Evolutionary conservation across 345 rosid species (phyloP).

Genomic region (Lepidium africanum): DNA sequence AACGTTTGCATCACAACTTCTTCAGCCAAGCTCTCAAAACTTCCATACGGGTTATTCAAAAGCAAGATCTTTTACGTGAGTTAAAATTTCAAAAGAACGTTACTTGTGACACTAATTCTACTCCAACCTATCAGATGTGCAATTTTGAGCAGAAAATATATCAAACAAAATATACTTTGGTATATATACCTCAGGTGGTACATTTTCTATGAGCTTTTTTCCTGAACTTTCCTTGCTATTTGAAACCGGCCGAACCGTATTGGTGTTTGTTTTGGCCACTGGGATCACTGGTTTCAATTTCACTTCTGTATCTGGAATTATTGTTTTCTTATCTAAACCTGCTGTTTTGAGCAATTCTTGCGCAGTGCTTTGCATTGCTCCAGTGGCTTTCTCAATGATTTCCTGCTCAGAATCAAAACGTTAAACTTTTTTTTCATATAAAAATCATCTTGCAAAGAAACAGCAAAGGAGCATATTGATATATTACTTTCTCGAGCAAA

Average conservation of each 20-base stretch:
- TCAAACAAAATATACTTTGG: not conserved
- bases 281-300: conserved; percentile 1
- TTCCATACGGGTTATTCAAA: not conserved
- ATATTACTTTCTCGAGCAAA: conserved; percentile 58
- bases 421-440: not conserved
- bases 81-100: not conserved
- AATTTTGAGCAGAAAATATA: not conserved
- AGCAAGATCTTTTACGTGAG: not conserved
- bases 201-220: conserved; percentile 34
- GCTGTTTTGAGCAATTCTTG: conserved; percentile 36
- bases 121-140: not conserved
- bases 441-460: not conserved
- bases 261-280: conserved; percentile 20
- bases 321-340: conserved; percentile 30
- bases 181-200: conserved; percentile 38
- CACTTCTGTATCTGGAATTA: not conserved
- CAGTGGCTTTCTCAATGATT: conserved; percentile 53
- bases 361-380: conserved; percentile 42
- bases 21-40: not conserved
- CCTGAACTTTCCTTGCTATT: conserved; percentile 22
- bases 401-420: conserved; percentile 32
- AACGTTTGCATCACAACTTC: not conserved
- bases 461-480: not conserved
- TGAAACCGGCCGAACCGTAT: conserved; percentile 30
- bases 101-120: not conserved